Evolutionary conservation across 768 basidiomycete species (phyloP).

Genomic region (Phanerochaete carnosa): DNA sequence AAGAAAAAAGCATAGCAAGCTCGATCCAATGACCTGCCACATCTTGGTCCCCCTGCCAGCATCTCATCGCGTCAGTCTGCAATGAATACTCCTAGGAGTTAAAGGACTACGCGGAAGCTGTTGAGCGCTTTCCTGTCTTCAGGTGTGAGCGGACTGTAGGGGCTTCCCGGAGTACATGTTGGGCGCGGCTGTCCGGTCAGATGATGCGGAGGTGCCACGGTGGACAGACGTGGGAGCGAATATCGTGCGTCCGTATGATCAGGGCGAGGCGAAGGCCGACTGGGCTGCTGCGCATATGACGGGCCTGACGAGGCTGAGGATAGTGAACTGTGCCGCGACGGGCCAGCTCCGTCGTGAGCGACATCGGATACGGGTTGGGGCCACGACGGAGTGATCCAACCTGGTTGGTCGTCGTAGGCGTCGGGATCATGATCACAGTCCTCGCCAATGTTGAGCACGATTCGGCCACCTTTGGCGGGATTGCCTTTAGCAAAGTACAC

Average conservation of each 20-base stretch:
- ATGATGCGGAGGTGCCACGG: conserved; percentile 22
- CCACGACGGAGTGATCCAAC: conserved; percentile 21
- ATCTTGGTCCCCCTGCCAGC: neutral
- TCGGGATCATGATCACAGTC: conserved; percentile 21
- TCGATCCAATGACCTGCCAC: neutral
- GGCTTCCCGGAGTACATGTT: conserved; percentile 12
- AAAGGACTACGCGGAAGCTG: conserved; percentile 32
- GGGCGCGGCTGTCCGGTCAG: conserved; percentile 14
- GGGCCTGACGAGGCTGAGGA: conserved; percentile 14
- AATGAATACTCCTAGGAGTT: neutral
- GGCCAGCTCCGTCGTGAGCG: neutral
- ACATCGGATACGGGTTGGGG: conserved; percentile 13
- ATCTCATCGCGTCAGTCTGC: neutral
- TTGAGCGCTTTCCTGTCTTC: conserved; percentile 33
- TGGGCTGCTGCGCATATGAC: conserved; percentile 1
- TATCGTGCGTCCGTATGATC: conserved; percentile 8
- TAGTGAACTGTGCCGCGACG: conserved; percentile 12
- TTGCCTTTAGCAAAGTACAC: conserved; percentile 66
- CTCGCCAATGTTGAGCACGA: conserved; percentile 21
- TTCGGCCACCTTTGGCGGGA: conserved; percentile 23
- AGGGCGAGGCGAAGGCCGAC: conserved; percentile 5
- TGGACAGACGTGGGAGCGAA: conserved; percentile 24
- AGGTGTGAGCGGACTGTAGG: conserved; percentile 29
- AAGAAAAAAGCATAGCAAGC: neutral
- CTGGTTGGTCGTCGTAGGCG: conserved; percentile 16